Percentiles rank a stretch among this genome's conserved stretches.
Conservation (phyloP, 805 yeast species). For the Lachancea lanzarotensis region DNA sequence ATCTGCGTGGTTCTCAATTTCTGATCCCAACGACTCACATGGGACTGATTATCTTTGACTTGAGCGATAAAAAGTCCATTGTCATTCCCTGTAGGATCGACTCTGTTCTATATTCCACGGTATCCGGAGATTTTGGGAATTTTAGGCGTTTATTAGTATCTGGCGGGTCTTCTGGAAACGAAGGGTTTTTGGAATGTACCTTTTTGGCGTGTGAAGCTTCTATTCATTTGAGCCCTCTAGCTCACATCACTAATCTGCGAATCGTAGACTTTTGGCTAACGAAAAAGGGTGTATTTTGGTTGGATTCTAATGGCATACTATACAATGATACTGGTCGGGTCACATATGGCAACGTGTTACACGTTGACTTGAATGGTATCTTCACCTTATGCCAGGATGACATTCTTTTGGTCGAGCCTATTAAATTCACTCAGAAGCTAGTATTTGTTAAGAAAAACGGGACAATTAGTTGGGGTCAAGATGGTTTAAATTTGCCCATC, state of each 20-base stretch:
- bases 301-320: conserved; percentile 6
- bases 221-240: not conserved
- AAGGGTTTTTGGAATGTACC: conserved; percentile 11
- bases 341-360: not conserved
- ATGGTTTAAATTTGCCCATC: not conserved
- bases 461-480: conserved; percentile 1
- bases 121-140: conserved; percentile 4
- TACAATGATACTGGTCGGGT: conserved; percentile 4
- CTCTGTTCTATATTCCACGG: conserved; percentile 7
- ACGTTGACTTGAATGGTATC: conserved; percentile 7
- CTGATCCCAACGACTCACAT: not conserved
- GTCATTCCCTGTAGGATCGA: not conserved
- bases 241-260: not conserved
- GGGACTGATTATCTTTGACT: not conserved
- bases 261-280: conserved; percentile 5
- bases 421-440: not conserved
- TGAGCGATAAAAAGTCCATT: not conserved
- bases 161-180: conserved; percentile 11
- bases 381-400: not conserved
- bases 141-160: conserved; percentile 7
- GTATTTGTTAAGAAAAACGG: conserved; percentile 1
- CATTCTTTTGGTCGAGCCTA: not conserved
- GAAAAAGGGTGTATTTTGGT: conserved; percentile 13
- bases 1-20: not conserved
- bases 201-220: not conserved